Evolutionary conservation across 2,329 filamentous ascomycete species (phyloP), one percentile per base, ranked within the genome.

Genomic region (Talaromyces sp.): DNA sequence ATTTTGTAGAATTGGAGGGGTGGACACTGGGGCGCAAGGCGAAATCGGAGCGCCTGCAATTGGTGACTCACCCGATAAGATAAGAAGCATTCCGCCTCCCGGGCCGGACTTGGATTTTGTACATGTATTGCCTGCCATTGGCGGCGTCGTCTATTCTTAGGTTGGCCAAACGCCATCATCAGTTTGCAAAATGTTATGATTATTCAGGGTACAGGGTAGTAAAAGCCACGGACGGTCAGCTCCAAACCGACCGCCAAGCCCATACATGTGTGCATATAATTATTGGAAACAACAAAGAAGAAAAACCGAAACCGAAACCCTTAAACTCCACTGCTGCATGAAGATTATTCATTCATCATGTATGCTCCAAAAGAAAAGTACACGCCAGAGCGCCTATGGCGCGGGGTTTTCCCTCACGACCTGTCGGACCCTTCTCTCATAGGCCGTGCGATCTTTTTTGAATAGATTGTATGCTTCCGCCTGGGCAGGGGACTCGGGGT

Each of bases 381-480:
- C 28, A 53, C 12, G 10, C 2, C 50, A 53, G 14, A 31, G 28
- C 50, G 10, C 8, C 67, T 78, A 92, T 59, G 89, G 89, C 56
- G 90, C 88, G 14, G 90, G 91, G 75, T 98, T 96, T 67, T 97
- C 92, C 69, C 87, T 89, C 61, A 99, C 95, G 23, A 96, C 88
- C 63, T 90, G 87, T 72, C 87, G 88, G 65, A 99, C 88, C 66
- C 93, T 90, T 76, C 88, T 89, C 79, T 98, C 93, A 72, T 99
- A 99, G 61, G 94, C 92, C 18, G 78, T 78, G 51, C 87, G 84
- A 72, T 99, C 94, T 75, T 92, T 92, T 83, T 96, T 97, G 76
- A 92, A 98, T 10, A 99, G 82, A 70, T 96, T 96, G 80, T 98
- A 99, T 0, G 95, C 96, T 68, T 99, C 95, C 2, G 95, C 94